Evolutionary conservation across 2,329 filamentous ascomycete species (phyloP).

Genomic region (Trichothecium roseum): DNA sequence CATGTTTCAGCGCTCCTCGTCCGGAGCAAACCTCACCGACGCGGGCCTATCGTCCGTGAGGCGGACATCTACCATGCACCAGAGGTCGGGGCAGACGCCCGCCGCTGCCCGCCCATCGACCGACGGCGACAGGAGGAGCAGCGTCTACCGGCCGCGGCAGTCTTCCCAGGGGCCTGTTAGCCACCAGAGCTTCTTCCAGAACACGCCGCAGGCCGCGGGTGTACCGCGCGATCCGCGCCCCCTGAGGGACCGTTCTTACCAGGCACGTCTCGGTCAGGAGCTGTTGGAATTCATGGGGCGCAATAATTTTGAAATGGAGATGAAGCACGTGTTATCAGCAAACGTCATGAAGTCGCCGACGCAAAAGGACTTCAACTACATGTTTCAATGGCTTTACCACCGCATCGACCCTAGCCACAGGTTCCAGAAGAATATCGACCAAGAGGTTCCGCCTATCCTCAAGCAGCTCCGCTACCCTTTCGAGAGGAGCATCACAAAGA

Average conservation of each 20-base stretch:
- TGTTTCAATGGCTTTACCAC: conserved; percentile 97
- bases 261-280: conserved; percentile 77
- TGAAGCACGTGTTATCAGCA: conserved; percentile 85
- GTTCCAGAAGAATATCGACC: conserved; percentile 90
- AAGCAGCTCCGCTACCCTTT: conserved; percentile 94
- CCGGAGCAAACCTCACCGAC: conserved; percentile 70
- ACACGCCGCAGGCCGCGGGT: conserved; percentile 69
- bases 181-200: conserved; percentile 92
- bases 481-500: conserved; percentile 92
- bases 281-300: conserved; percentile 84
- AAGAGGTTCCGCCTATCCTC: conserved; percentile 84
- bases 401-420: conserved; percentile 89
- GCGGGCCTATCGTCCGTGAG: conserved; percentile 75
- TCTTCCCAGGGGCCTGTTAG: conserved; percentile 57
- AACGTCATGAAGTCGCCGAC: conserved; percentile 91
- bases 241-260: conserved; percentile 69
- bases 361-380: conserved; percentile 94
- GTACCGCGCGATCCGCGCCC: conserved; percentile 81
- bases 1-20: conserved; percentile 75
- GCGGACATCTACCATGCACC: conserved; percentile 68
- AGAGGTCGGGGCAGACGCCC: conserved; percentile 49
- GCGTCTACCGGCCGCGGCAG: conserved; percentile 63
- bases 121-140: conserved; percentile 62
- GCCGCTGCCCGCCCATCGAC: conserved; percentile 38
- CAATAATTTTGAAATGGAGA: conserved; percentile 95